phyloP scores from a whole-genome alignment of 768 basidiomycete genomes.

The Hypsizygus marmoreus region DNA sequence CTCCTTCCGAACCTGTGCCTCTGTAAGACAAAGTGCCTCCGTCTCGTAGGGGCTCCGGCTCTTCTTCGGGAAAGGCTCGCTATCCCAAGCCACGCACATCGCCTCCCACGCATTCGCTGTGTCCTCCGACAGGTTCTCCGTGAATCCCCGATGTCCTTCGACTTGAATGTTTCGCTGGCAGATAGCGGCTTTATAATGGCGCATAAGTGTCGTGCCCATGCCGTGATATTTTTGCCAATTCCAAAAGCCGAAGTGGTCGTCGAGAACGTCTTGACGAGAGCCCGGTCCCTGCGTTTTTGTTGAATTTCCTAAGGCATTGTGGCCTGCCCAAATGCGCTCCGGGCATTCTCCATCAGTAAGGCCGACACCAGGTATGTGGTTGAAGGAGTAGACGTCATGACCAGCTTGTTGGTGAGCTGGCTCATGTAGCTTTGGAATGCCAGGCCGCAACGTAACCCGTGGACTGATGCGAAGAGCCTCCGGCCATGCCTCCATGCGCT shows the following conservation, averaged over 20 bases:
- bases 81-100: conserved; percentile 16
- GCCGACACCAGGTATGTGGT: conserved; percentile 24
- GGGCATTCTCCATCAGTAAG: conserved; percentile 33
- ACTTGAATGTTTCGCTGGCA: conserved; percentile 16
- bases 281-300: conserved; percentile 37
- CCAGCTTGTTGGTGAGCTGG: conserved; percentile 25
- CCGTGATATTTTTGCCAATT: conserved; percentile 27
- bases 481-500: background rate
- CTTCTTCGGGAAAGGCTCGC: conserved; percentile 8
- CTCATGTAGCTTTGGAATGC: conserved; percentile 35
- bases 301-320: conserved; percentile 27
- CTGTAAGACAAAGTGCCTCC: too few relatives aligned
- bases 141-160: conserved; percentile 13
- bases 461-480: background rate
- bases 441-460: conserved; percentile 10
- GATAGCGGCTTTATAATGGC: conserved; percentile 10
- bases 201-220: conserved; percentile 18
- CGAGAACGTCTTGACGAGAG: conserved; percentile 30
- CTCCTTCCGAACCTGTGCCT: conserved; percentile 11
- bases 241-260: conserved; percentile 32
- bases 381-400: conserved; percentile 29
- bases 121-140: conserved; percentile 4
- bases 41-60: too few relatives aligned
- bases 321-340: conserved; percentile 32
- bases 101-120: conserved; percentile 14